Base-by-base conservation (phyloP, 352 stramenopile species). In the Pythium brassicae region DNA sequence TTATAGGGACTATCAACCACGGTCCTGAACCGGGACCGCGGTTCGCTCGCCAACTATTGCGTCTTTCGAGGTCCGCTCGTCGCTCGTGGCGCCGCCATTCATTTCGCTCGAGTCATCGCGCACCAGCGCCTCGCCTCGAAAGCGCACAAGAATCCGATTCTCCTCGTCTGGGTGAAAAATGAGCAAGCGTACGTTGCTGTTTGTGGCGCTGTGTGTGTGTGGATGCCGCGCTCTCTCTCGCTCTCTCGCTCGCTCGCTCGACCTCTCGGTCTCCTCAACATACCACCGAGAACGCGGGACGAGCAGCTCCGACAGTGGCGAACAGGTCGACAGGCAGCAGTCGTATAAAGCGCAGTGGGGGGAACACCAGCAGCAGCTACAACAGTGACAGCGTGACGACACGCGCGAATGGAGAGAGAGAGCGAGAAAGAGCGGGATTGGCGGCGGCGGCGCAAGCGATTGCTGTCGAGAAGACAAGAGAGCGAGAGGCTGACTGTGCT, bases 81-180 rank as follows among this genome's bases (percentile, higher is more conserved):
- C 29, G 29, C 29, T 17, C 47, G 35, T 22, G 26, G 23, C 55
- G 46, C 54, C 48, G 53, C 60, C 60, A 66, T 66, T 66, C 60
- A 58, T 66, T 66, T 66, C 43, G 54, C 20, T 23, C 10, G 47
- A 19, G 2, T n/a, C 29, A 19, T 22, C 17, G 12, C 29, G 25
- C 23, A 14, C 17, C 11, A 8, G 25, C 25, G 45, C 45, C 9
- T 39, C n/a, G 29, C 48, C 34, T 26, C 52, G 54, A 32, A 23
- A 35, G 20, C 48, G 10, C 49, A 49, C 54, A 74, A 76, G 68
- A 72, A 71, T 65, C 69, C 66, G 59, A 78, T 87, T 91, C 81
- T 62, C 51, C 56, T 62, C 48, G 72, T 88, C 65, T 80, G 78
- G 86, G 74, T 83, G 78, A 78, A 86, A 86, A 83, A 91, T 91